Conservation (phyloP, 306 rosid species). For the Castanea sativa region DNA sequence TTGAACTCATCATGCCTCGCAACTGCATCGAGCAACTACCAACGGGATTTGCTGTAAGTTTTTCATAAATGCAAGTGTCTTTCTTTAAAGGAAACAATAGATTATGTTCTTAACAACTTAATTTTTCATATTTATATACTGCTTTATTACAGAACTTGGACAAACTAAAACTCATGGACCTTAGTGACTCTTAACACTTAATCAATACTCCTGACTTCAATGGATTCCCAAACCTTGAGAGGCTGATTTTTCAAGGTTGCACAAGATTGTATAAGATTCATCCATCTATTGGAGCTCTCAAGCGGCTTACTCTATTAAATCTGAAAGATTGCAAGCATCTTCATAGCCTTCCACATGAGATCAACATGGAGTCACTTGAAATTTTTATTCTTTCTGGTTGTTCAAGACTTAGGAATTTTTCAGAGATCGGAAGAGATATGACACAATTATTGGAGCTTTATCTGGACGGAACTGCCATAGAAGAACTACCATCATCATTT, state of each 20-base stretch:
- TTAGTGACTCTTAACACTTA: constrained; percentile 16
- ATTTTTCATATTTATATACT: background rate
- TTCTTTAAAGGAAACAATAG: background rate
- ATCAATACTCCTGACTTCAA: constrained; percentile 14
- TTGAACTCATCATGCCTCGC: constrained; percentile 18
- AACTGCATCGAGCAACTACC: constrained; percentile 1
- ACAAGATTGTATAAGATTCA: constrained; percentile 12
- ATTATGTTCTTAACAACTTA: background rate
- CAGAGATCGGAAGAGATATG: constrained; percentile 20
- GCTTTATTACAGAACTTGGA: background rate
- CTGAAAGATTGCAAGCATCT: constrained; percentile 16
- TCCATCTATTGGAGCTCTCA: constrained; percentile 14
- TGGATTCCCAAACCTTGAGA: constrained; percentile 20
- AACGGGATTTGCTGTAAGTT: constrained; percentile 4
- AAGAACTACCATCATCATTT: no score
- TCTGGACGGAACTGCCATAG: background rate
- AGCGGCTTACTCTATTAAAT: constrained; percentile 8
- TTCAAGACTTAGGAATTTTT: constrained; percentile 2
- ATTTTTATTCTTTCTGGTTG: constrained; percentile 12
- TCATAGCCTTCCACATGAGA: background rate
- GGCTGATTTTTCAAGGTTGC: constrained; percentile 23
- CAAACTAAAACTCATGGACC: constrained; percentile 10
- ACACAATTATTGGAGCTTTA: background rate
- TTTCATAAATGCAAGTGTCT: background rate
- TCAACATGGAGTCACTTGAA: constrained; percentile 22